These are phyloP conservation scores for Pythium dissotocum DNA, from an alignment of 352 stramenopile species.

Conservation along the genomic window DNA sequence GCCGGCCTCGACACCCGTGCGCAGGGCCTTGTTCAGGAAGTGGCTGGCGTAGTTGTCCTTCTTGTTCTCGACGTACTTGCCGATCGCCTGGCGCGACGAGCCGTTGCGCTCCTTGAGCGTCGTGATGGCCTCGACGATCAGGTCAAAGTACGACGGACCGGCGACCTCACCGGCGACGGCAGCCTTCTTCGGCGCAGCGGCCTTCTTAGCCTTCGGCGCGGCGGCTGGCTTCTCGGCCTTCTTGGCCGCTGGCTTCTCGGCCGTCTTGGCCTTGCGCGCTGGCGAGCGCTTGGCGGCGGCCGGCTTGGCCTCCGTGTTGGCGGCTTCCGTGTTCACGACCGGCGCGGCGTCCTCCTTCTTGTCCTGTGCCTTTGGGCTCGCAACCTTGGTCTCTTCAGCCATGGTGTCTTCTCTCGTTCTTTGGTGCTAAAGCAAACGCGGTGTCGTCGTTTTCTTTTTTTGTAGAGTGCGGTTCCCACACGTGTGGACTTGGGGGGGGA, in stretches of 20 bases:
- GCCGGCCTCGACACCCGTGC: constrained; percentile 82
- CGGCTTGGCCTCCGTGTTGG: constrained; percentile 25
- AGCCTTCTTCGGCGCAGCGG: constrained; percentile 33
- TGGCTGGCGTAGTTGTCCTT: constrained; percentile 82
- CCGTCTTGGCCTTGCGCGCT: constrained; percentile 67
- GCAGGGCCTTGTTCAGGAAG: constrained; percentile 89
- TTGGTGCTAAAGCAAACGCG: constrained; percentile 1
- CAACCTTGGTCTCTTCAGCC: constrained; percentile 58
- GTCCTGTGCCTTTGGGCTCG: constrained; percentile 35
- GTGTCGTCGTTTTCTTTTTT: constrained; percentile 21
- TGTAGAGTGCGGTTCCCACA: constrained; percentile 20
- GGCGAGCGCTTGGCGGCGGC: constrained; percentile 51
- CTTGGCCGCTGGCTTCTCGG: constrained; percentile 40
- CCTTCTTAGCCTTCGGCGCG: constrained; percentile 27
- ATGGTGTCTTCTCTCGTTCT: constrained; percentile 8
- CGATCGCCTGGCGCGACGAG: constrained; percentile 90
- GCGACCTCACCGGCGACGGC: constrained; percentile 30
- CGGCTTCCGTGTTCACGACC: constrained; percentile 19
- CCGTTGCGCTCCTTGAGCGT: constrained; percentile 93
- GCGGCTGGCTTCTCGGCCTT: constrained; percentile 31
- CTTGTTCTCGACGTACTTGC: constrained; percentile 87
- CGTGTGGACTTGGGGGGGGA: too few relatives aligned
- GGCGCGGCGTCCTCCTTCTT: constrained; percentile 27
- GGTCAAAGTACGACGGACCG: constrained; percentile 84
- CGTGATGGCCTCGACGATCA: constrained; percentile 90